Percentiles rank a stretch among this genome's conserved stretches.
phyloP scores from a whole-genome alignment of 768 basidiomycete species.

The Rhizopogon sp. region DNA sequence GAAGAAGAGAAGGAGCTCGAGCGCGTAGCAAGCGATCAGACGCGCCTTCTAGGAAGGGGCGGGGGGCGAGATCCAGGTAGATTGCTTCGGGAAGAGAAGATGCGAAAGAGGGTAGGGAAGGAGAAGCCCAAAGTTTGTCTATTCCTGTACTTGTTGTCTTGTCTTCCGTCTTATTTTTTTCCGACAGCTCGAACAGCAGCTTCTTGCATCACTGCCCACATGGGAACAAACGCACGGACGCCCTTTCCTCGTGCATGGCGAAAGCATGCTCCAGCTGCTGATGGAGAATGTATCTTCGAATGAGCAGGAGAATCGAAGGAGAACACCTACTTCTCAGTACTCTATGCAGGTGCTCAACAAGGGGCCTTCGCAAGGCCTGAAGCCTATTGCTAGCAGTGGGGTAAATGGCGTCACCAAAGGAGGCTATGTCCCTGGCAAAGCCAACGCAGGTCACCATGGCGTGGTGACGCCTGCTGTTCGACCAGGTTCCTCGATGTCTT shows the following conservation, averaged over 20 bases:
- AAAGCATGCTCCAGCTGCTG: conserved; percentile 74
- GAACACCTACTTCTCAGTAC: conserved; percentile 32
- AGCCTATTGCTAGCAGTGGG: conserved; percentile 11
- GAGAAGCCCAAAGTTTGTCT: conserved; percentile 85
- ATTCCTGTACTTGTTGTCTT: neutral
- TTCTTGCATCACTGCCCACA: conserved; percentile 67
- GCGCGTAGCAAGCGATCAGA: conserved; percentile 75
- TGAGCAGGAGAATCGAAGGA: conserved; percentile 79
- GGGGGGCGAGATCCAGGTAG: conserved; percentile 74
- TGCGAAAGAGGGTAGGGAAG: conserved; percentile 88
- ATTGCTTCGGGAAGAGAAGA: conserved; percentile 91
- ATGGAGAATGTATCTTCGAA: conserved; percentile 65
- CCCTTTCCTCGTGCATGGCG: conserved; percentile 81
- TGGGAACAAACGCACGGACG: conserved; percentile 81
- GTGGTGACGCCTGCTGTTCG: conserved; percentile 63
- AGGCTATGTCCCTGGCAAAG: conserved; percentile 26
- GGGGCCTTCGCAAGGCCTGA: conserved; percentile 22
- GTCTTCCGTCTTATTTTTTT: neutral
- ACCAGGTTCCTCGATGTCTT: conserved; percentile 34
- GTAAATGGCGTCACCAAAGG: conserved; percentile 4
- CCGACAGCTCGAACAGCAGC: conserved; percentile 79
- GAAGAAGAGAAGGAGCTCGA: conserved; percentile 87
- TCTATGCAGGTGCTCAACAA: conserved; percentile 24
- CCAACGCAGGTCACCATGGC: conserved; percentile 19
- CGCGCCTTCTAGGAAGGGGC: conserved; percentile 75